Conservation (phyloP, 345 rosid species). For the Eutrema japonicum region DNA sequence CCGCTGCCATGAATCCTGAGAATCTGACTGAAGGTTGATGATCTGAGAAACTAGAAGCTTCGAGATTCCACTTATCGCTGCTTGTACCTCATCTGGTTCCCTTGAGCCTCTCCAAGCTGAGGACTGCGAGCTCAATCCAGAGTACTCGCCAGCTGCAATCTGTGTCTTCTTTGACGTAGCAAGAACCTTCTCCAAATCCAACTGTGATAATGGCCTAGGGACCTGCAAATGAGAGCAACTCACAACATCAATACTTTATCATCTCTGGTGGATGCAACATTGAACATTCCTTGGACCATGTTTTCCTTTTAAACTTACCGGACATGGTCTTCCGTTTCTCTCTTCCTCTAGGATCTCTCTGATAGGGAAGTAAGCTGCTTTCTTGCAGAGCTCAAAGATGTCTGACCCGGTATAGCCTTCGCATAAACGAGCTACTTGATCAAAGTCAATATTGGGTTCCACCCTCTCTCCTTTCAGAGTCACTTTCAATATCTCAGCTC, state of each 20-base stretch:
- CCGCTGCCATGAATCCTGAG: conserved; percentile 53
- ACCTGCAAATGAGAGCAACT: conserved; percentile 47
- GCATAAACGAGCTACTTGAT: conserved; percentile 67
- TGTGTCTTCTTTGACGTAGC: conserved; percentile 71
- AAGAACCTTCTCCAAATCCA: conserved; percentile 74
- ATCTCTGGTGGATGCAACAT: conserved; percentile 1
- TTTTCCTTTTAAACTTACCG: conserved; percentile 52
- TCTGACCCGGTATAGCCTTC: conserved; percentile 94
- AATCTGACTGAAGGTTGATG: conserved; percentile 70
- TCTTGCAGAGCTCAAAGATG: conserved; percentile 95
- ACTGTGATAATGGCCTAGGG: conserved; percentile 76
- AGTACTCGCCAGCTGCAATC: conserved; percentile 78
- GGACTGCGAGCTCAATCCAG: conserved; percentile 56
- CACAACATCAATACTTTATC: conserved; percentile 27
- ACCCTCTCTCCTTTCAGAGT: conserved; percentile 77
- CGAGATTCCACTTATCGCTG: conserved; percentile 79
- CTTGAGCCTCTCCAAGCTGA: conserved; percentile 56
- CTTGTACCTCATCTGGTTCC: conserved; percentile 79
- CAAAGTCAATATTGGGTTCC: conserved; percentile 66
- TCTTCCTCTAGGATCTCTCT: conserved; percentile 84
- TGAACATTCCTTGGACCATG: not conserved
- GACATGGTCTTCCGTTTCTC: conserved; percentile 66
- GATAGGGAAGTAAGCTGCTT: conserved; percentile 89
- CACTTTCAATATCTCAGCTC: conserved; percentile 85
- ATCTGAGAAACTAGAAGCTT: conserved; percentile 81